phyloP scores from a whole-genome alignment of 768 basidiomycete genomes.

The Porpolomopsis calyptriformis region DNA sequence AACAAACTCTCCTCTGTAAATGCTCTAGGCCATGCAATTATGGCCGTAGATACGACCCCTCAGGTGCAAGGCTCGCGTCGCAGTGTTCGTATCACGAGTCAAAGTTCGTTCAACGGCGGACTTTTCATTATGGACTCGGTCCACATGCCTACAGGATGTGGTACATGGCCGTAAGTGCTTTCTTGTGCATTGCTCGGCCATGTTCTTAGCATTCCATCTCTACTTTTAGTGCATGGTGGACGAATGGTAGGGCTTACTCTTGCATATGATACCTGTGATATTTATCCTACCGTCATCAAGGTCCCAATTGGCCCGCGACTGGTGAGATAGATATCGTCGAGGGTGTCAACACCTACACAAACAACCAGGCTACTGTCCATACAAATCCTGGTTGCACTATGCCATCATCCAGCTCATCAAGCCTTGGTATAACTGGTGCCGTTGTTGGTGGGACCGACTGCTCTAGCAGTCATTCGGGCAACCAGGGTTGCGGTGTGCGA shows the following conservation, averaged over 20 bases:
- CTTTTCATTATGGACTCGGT: slow-evolving; percentile 74
- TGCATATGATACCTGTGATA: background rate
- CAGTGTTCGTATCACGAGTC: slow-evolving; percentile 68
- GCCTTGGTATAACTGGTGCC: slow-evolving; percentile 48
- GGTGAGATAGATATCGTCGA: slow-evolving; percentile 84
- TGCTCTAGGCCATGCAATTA: slow-evolving; percentile 62
- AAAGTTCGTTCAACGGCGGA: slow-evolving; percentile 48
- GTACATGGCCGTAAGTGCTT: slow-evolving; percentile 60
- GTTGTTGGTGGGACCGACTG: slow-evolving; percentile 67
- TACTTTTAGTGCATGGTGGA: slow-evolving; percentile 34
- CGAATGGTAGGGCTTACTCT: slow-evolving; percentile 26
- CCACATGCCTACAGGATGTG: slow-evolving; percentile 88
- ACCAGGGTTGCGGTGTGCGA: slow-evolving; percentile 76
- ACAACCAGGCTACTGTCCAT: slow-evolving; percentile 77
- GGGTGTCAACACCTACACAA: slow-evolving; percentile 71
- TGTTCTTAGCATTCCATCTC: background rate
- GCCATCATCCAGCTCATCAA: slow-evolving; percentile 32
- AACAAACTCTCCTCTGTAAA: slow-evolving; percentile 61
- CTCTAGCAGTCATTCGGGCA: slow-evolving; percentile 55
- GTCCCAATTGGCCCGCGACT: slow-evolving; percentile 45
- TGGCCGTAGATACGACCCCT: slow-evolving; percentile 81
- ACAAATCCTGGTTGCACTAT: slow-evolving; percentile 63
- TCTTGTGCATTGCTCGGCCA: background rate
- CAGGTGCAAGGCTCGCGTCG: slow-evolving; percentile 56
- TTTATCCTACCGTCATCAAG: background rate